These are phyloP conservation scores for Tetracladium maxilliforme DNA, from an alignment of 2,329 filamentous ascomycete species.

Conservation along the genomic window DNA sequence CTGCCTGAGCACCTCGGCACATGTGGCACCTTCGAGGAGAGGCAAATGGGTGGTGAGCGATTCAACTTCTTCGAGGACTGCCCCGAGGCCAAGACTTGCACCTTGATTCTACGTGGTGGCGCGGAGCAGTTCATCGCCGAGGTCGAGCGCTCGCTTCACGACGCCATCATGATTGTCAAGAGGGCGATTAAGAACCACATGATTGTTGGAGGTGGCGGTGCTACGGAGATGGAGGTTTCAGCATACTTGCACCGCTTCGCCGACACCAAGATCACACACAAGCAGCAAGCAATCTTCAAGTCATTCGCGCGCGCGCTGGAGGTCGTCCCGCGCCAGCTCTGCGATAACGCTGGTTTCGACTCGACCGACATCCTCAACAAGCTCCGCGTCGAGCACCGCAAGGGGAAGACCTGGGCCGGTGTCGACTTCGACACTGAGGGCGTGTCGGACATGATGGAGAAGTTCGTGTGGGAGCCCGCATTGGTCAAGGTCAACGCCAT, in stretches of 20 bases:
- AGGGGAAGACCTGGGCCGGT: conserved; percentile 85
- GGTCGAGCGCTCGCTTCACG: conserved; percentile 92
- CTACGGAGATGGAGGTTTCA: conserved; percentile 91
- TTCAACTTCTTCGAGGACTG: conserved; percentile 99
- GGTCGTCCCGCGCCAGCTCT: conserved; percentile 90
- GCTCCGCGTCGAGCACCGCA: conserved; percentile 88
- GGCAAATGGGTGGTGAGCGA: conserved; percentile 90
- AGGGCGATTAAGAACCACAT: conserved; percentile 87
- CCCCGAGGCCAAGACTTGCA: conserved; percentile 92
- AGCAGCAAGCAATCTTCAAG: conserved; percentile 97
- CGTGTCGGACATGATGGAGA: conserved; percentile 84
- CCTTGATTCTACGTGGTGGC: conserved; percentile 82
- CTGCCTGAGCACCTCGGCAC: conserved; percentile 76
- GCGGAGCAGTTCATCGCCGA: conserved; percentile 99
- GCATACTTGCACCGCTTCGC: conserved; percentile 86
- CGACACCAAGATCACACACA: conserved; percentile 82
- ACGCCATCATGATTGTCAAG: conserved; percentile 99
- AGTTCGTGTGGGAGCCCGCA: conserved; percentile 94
- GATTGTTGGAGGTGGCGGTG: conserved; percentile 91
- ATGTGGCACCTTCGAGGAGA: conserved; percentile 84
- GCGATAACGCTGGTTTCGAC: conserved; percentile 97
- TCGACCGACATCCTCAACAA: conserved; percentile 96
- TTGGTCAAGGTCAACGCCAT: conserved; percentile 96
- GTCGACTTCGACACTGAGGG: conserved; percentile 92
- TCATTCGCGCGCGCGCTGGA: conserved; percentile 94